Percentiles rank a stretch among this genome's conserved stretches.
Evolutionary conservation across 108 stramenopile genomes (phyloP).

Genomic region (Pseudonitzschia pungens): DNA sequence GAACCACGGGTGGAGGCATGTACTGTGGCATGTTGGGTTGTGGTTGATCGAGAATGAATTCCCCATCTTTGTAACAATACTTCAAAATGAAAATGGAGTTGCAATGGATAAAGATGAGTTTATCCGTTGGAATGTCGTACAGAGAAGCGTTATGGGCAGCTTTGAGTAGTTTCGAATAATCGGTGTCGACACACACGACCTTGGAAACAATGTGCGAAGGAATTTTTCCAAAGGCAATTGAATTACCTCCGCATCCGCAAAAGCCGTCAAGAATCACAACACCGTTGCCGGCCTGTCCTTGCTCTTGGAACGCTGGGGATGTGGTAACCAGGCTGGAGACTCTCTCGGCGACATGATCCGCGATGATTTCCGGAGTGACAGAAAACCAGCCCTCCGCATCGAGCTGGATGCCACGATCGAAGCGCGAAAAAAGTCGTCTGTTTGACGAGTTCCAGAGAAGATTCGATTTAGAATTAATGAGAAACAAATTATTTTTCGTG

Average conservation of each 20-base stretch:
- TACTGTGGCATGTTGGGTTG: slow-evolving; percentile 30
- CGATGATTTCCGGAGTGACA: slow-evolving; percentile 94
- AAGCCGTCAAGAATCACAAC: slow-evolving; percentile 91
- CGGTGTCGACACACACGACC: slow-evolving; percentile 89
- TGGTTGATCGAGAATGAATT: slow-evolving; percentile 62
- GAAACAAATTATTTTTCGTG: too few relatives aligned
- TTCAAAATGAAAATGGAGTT: slow-evolving; percentile 74
- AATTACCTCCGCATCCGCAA: slow-evolving; percentile 93
- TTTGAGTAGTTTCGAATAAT: slow-evolving; percentile 81
- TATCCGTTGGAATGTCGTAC: slow-evolving; percentile 79
- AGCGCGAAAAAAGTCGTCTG: slow-evolving; percentile 81
- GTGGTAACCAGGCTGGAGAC: slow-evolving; percentile 52
- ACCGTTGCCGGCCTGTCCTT: slow-evolving; percentile 1
- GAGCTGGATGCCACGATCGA: slow-evolving; percentile 86
- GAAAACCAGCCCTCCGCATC: slow-evolving; percentile 97
- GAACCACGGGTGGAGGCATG: slow-evolving; percentile 53
- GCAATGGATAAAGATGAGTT: slow-evolving; percentile 80
- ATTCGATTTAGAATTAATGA: too few relatives aligned
- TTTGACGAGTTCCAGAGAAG: not conserved
- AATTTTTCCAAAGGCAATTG: slow-evolving; percentile 81
- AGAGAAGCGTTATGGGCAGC: slow-evolving; percentile 93
- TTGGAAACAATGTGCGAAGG: slow-evolving; percentile 55
- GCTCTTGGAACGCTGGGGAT: not conserved
- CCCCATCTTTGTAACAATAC: slow-evolving; percentile 71
- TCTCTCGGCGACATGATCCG: slow-evolving; percentile 80